Evolutionary conservation across 768 basidiomycete species (phyloP), one percentile per base, ranked within the genome.

Genomic region (Leccinellum rugosiceps): DNA sequence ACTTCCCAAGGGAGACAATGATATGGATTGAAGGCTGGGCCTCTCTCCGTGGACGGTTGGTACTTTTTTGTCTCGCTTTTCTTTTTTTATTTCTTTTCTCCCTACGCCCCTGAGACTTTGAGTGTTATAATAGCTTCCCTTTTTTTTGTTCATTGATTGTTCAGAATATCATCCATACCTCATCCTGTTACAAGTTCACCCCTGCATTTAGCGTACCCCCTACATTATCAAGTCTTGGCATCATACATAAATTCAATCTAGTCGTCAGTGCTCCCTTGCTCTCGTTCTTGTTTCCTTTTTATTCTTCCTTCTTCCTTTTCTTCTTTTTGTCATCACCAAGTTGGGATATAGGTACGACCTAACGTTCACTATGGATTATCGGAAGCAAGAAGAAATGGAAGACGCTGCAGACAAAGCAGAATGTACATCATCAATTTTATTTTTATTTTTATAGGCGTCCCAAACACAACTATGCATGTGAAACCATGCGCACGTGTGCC

Each of bases 11-110:
- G 59, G 61, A 41, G 58, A 61, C 45, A 57, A 35, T 19, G 49
- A 41, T 45, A 28, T 53, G 62, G 72, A 65, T 55, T 43, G 72
- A 72, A 64, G 70, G 70, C 64, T 71, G 66, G 69, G 65, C 72
- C 70, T 60, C 70, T 60, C 54, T 64, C 63, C 58, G 25, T 50
- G 47, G 57, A 60, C 48, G 52, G 60, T 66, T 44, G 47, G 58
- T 65, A 28, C 35, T n/a, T 44, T 41, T 58, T 45, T 25, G 41
- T 19, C 52, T 34, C 26, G 32, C 28, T 15, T 25, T 35, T 44
- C 21, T 48, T 52, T n/a, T 13, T 47, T 46, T 19, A 1, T 48
- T 21, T 41, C 30, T 0, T 11, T 49, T 41, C 44, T 55, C 48
- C 31, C 43, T 49, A 15, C n/a, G 14, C 46, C 47, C 52, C 43